These are phyloP conservation scores for Plasmodium vivax DNA, from an alignment of 169 alveolate species.

Conservation along the genomic window DNA sequence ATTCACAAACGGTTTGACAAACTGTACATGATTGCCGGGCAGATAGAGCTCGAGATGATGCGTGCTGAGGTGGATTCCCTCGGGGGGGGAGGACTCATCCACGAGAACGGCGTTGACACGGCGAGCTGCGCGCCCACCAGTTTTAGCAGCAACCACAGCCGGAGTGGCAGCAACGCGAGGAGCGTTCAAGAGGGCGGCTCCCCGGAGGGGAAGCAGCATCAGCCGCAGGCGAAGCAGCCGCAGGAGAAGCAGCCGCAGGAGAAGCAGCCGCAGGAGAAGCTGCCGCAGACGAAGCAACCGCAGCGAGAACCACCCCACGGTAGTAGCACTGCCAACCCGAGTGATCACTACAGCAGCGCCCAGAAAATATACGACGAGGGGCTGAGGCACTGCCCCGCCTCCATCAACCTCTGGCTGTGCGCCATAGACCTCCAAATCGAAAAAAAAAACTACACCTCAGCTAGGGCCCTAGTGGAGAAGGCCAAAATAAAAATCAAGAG, in stretches of 20 bases:
- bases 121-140: not conserved
- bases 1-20: conserved; percentile 89
- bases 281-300: not conserved
- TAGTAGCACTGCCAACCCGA: not conserved
- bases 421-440: conserved; percentile 88
- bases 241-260: not conserved
- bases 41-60: conserved; percentile 84
- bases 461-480: conserved; percentile 92
- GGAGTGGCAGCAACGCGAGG: not conserved
- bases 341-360: conserved; percentile 22
- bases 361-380: conserved; percentile 79
- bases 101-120: not conserved
- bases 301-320: not conserved
- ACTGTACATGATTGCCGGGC: conserved; percentile 94
- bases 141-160: not conserved
- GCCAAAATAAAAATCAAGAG: conserved; percentile 82
- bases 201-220: not conserved
- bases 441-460: conserved; percentile 86
- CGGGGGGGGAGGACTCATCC: not conserved
- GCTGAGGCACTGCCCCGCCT: conserved; percentile 79
- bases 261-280: not conserved
- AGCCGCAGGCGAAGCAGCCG: too few species aligned
- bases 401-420: conserved; percentile 91
- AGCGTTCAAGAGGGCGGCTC: not conserved
- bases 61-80: not conserved